Percentiles rank a stretch among this genome's conserved stretches.
phyloP scores from a whole-genome alignment of 768 basidiomycete genomes.

The Phanerodontia chrysosporium region DNA sequence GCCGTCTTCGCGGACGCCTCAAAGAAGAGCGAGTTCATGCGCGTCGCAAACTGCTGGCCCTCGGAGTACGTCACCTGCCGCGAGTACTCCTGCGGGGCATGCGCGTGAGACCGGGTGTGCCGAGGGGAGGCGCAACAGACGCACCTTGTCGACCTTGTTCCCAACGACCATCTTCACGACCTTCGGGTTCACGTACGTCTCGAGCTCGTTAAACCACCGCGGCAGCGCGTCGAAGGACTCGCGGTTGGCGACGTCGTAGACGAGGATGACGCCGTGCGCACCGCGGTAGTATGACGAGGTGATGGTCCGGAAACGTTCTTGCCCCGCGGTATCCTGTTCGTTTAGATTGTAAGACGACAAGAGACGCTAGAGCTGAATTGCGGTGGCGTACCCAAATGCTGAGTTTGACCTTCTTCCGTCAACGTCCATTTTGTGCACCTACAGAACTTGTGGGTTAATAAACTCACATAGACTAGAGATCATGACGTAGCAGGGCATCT shows the following conservation, averaged over 20 bases:
- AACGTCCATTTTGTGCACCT: conserved; percentile 88
- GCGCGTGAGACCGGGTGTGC: neutral
- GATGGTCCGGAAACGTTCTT: conserved; percentile 97
- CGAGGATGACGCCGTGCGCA: conserved; percentile 96
- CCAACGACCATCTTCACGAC: conserved; percentile 95
- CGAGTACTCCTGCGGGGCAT: conserved; percentile 68
- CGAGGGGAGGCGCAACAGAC: neutral
- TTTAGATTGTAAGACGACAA: too few species aligned
- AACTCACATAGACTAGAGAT: neutral
- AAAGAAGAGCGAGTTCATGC: conserved; percentile 82
- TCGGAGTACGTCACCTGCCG: conserved; percentile 81
- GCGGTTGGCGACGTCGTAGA: conserved; percentile 95
- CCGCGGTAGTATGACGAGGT: conserved; percentile 99
- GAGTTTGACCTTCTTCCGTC: conserved; percentile 84
- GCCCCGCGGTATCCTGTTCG: conserved; percentile 97
- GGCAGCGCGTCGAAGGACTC: conserved; percentile 94
- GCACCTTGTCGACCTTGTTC: conserved; percentile 91
- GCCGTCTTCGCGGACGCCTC: conserved; percentile 94
- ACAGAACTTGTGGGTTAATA: neutral
- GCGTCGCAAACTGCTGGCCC: conserved; percentile 72
- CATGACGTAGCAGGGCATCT: too few species aligned
- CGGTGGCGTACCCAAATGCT: conserved; percentile 83
- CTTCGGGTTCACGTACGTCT: conserved; percentile 82
- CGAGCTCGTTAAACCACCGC: conserved; percentile 88
- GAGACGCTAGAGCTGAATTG: neutral